These are phyloP conservation scores for Tephrocybe sp. DNA, from an alignment of 768 basidiomycete genomes.

Conservation along the genomic window DNA sequence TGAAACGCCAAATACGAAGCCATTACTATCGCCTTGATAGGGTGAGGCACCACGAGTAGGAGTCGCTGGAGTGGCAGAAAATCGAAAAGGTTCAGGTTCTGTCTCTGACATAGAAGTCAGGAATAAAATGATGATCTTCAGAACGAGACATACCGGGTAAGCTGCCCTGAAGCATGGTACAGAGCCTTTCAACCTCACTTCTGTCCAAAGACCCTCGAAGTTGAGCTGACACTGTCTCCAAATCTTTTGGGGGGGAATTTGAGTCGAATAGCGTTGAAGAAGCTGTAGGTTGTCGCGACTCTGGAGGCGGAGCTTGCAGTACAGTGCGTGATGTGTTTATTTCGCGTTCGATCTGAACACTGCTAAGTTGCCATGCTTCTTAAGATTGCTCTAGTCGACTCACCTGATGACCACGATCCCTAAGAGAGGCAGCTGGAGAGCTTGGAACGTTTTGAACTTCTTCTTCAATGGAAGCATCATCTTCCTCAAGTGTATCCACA, in stretches of 20 bases:
- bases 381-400: neutral
- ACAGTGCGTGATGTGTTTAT: conserved; percentile 6
- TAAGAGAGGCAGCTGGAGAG: conserved; percentile 23
- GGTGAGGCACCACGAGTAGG: conserved; percentile 40
- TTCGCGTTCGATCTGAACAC: conserved; percentile 20
- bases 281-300: conserved; percentile 9
- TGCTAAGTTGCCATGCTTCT: neutral
- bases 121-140: neutral
- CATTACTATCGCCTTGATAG: conserved; percentile 18
- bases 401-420: conserved; percentile 28
- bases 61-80: conserved; percentile 47
- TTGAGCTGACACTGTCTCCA: conserved; percentile 32
- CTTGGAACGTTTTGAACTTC: conserved; percentile 8
- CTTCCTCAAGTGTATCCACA: conserved; percentile 19
- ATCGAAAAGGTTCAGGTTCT: conserved; percentile 60
- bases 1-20: conserved; percentile 19
- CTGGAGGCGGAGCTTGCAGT: conserved; percentile 1
- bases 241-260: conserved; percentile 40
- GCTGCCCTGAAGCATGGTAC: conserved; percentile 46
- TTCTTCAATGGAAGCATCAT: conserved; percentile 21
- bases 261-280: conserved; percentile 7
- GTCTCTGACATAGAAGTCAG: conserved; percentile 22
- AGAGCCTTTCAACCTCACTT: conserved; percentile 9
- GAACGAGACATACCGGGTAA: conserved; percentile 39
- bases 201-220: conserved; percentile 10